Evolutionary conservation across 1,284 basidiomycete species (phyloP).

Genomic region (Tilletiaria anomala): DNA sequence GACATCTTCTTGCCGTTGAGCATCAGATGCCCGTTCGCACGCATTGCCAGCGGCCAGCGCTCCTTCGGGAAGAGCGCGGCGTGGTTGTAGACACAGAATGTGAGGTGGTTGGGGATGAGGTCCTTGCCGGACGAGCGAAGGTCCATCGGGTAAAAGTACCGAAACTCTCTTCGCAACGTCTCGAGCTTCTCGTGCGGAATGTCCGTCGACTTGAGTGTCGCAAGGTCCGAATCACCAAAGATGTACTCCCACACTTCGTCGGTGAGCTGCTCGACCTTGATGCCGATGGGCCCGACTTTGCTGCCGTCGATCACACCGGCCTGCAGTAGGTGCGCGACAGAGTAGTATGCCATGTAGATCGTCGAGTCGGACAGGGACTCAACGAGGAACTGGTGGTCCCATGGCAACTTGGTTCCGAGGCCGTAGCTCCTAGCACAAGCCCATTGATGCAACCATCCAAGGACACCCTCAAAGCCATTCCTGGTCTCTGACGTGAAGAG

Average conservation of each 20-base stretch:
- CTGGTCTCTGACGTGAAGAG: constrained; percentile 77
- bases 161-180: constrained; percentile 73
- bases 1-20: constrained; percentile 98
- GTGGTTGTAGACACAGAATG: constrained; percentile 89
- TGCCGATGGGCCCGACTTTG: constrained; percentile 64
- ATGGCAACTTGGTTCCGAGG: constrained; percentile 86
- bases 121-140: constrained; percentile 98
- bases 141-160: constrained; percentile 98
- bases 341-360: constrained; percentile 98
- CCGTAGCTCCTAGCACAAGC: constrained; percentile 95
- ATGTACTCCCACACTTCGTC: constrained; percentile 97
- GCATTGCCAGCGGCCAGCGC: constrained; percentile 82
- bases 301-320: constrained; percentile 58
- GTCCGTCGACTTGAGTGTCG: constrained; percentile 41
- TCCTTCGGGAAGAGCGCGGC: constrained; percentile 84
- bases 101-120: constrained; percentile 87
- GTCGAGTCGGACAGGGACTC: constrained; percentile 96
- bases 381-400: constrained; percentile 92
- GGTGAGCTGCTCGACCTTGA: constrained; percentile 81
- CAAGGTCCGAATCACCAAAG: constrained; percentile 64
- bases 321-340: constrained; percentile 52
- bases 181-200: constrained; percentile 65
- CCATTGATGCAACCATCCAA: constrained; percentile 97
- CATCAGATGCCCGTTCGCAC: constrained; percentile 92
- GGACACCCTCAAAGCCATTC: constrained; percentile 75